A percentile compares a stretch with the other conserved stretches of the same genome.
These are phyloP conservation scores for Plasmodium relictum DNA, from an alignment of 169 alveolate genomes.

Conservation along the genomic window DNA sequence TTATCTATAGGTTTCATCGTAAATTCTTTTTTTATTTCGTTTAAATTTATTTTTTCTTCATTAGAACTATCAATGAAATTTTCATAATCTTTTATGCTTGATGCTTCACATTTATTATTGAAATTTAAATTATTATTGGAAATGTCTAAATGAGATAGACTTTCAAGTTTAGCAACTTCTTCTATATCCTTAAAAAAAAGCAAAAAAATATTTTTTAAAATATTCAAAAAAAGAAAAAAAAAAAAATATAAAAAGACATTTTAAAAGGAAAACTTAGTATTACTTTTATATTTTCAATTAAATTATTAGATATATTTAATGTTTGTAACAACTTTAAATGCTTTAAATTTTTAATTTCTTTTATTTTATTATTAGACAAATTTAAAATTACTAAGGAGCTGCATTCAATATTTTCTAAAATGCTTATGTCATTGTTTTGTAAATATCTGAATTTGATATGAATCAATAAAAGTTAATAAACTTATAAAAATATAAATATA, in stretches of 20 bases:
- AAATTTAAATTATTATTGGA: constrained; percentile 26
- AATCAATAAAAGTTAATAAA: background rate
- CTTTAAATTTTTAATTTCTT: constrained; percentile 77
- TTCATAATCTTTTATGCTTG: background rate
- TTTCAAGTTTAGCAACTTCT: constrained; percentile 19
- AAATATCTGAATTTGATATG: constrained; percentile 78
- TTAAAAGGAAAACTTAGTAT: background rate
- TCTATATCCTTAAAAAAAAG: constrained; percentile 28
- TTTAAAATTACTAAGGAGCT: constrained; percentile 88
- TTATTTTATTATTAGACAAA: constrained; percentile 92
- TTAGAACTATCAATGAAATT: background rate
- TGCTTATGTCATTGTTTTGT: constrained; percentile 92
- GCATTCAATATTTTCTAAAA: constrained; percentile 91
- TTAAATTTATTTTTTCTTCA: background rate
- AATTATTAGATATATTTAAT: constrained; percentile 39
- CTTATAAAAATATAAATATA: constrained; percentile 1
- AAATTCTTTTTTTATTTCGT: background rate
- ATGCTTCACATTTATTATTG: constrained; percentile 4
- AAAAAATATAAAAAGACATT: background rate
- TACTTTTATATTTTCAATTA: constrained; percentile 39
- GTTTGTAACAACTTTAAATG: constrained; percentile 53
- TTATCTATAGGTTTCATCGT: background rate
- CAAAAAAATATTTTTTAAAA: background rate
- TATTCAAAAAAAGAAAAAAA: background rate
- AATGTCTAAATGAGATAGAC: constrained; percentile 45